Evolutionary conservation across 2,329 filamentous ascomycete species (phyloP), one percentile per base, ranked within the genome.

Genomic region (Xylariaceae sp.): DNA sequence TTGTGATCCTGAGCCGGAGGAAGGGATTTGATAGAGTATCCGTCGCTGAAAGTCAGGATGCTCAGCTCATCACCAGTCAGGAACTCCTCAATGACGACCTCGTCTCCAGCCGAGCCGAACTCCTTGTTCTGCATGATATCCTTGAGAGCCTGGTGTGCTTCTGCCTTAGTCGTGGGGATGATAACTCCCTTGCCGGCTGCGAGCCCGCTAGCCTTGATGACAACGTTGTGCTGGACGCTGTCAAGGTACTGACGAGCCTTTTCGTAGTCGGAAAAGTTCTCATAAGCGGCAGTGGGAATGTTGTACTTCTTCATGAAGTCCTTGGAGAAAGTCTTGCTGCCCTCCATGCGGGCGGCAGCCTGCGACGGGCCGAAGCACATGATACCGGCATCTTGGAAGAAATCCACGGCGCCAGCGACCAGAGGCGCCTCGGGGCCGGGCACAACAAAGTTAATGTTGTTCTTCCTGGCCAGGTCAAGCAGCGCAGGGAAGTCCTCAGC

Each of bases 1-100:
- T 99, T 97, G 80, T 99, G 94, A 73, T 97, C 94, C 74, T 99
- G 94, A 1, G 93, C 93, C 0, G 94, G 88, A 4, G 93, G 93
- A 8, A 97, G 80, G 7, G 88, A 91, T 71, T 85, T 83, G 72
- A 96, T 89, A 1, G 88, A 88, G 72, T 89, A 88, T 55, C 94
- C 94, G 72, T 99, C 94, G 70, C 87, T 90, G 76, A 99, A 96
- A 37, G 88, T 91, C 53, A 99, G 80, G 64, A 99, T 89, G 71
- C 89, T 94, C 63, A 97, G 81, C 75, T 99, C 94, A 65, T 97
- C 91, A 50, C 94, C 94, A 62, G 90, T 85, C 39, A 99, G 79
- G 67, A 89, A 94, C 75, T 99, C 93, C 74, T 99, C 94, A 64
- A 99, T 92, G 49, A 99, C 93, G 17, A 99, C 91, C 74, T 95